Evolutionary conservation across 1,284 basidiomycete genomes (phyloP), one percentile per base, ranked within the genome.

Genomic region (Boletellus deceptivus): DNA sequence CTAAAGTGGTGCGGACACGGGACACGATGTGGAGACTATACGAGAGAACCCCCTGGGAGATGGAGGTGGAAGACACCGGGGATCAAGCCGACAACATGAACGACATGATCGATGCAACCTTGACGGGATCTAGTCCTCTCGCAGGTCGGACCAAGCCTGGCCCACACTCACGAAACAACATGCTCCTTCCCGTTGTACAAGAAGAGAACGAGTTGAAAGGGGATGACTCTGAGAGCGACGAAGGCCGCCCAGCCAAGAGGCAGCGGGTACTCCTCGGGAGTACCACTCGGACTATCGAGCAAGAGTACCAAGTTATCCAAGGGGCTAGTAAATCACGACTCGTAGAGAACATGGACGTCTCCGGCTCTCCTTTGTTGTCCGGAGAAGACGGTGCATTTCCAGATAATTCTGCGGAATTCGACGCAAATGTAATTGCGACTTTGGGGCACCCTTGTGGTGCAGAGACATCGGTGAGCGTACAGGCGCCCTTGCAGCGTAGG

Each of bases 71-170:
- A 11, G 36, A n/a, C 2, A 35, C 33, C 0, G 52, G 38, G 5
- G 51, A 50, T 25, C 46, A 34, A 25, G 39, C 25, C 14, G 50
- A 52, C 11, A 44, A 51, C 8, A 14, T 29, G 44, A 33, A 42
- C 29, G 16, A 34, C 35, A 41, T 29, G 38, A 40, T 47, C 41
- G 61, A 67, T 6, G 63, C 58, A 24, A 43, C 51, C 1, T 14
- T 52, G n/a, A 38, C 53, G 39, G 62, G 58, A 33, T 70, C 68
- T 8, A 67, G 63, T 33, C 65, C 64, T 14, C 63, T 69, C 6
- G 57, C 59, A 9, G 40, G 53, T 46, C 66, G 63, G 24, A 44
- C 53, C 38, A 61, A 43, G 37, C 43, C 43, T 16, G 41, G 43
- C 22, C 8, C 37, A 6, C 46, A 47, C 27, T 10, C 44, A 14